phyloP scores from a whole-genome alignment of 1,284 basidiomycete species.

The Cutaneotrichosporon cutaneum region DNA sequence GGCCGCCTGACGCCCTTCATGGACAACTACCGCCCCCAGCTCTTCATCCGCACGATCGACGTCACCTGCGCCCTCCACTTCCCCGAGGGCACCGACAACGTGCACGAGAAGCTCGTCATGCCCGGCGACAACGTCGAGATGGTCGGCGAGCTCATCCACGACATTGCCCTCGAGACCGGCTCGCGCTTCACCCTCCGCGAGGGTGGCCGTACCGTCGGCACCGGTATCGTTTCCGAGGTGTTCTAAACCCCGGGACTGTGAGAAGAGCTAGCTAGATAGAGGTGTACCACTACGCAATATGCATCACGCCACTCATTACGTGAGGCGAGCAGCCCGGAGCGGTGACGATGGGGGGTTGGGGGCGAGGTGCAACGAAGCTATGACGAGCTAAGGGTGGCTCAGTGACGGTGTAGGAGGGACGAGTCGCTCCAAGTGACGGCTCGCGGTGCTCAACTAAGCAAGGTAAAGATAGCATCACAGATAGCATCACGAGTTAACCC shows the following conservation, averaged over 20 bases:
- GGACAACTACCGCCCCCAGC: constrained; percentile 92
- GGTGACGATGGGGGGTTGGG: too few relatives aligned
- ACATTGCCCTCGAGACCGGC: constrained; percentile 88
- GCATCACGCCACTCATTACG: constrained; percentile 20
- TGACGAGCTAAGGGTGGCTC: too few relatives aligned
- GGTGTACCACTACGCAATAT: constrained; percentile 13
- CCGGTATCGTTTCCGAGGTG: constrained; percentile 44
- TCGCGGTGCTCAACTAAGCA: too few relatives aligned
- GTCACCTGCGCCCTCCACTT: constrained; percentile 83
- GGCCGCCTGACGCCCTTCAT: constrained; percentile 98
- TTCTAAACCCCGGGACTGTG: neutral
- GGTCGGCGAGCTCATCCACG: constrained; percentile 77
- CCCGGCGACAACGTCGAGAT: constrained; percentile 98
- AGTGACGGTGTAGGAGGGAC: too few relatives aligned
- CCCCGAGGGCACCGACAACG: constrained; percentile 67
- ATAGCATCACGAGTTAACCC: too few relatives aligned
- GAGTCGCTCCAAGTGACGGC: too few relatives aligned
- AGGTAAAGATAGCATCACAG: too few relatives aligned
- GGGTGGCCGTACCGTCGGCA: constrained; percentile 90
- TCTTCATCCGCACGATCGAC: constrained; percentile 95
- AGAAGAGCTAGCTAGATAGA: constrained; percentile 10
- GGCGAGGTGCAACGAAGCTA: too few relatives aligned
- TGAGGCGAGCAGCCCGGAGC: neutral
- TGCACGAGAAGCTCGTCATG: constrained; percentile 88
- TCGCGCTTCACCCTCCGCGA: constrained; percentile 97